Base-by-base conservation (phyloP, 1,139 yeast species). In the Geotrichum aggregatum region DNA sequence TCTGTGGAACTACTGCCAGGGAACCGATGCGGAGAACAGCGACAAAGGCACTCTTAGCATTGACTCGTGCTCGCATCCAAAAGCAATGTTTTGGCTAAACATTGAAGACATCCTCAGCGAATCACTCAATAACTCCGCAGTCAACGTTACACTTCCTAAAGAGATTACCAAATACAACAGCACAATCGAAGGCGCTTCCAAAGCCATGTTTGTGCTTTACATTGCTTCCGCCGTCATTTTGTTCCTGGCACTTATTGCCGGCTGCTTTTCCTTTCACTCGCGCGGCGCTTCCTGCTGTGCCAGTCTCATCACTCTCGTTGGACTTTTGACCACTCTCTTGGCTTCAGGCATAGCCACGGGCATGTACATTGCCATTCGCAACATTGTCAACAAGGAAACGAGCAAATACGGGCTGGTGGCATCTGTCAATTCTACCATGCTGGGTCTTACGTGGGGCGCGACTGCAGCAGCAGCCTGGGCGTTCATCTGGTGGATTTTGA, bases 1-100 rank as follows among this genome's bases (percentile, higher is more conserved):
- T 45, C 74, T 77, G 64, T 84, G 89, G 81, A 91, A 89, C 33
- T 85, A 83, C 69, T 86, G 95, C 67, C 72, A 76, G 60, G 92
- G 91, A 42, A 19, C 22, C 28, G 50, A 47, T 5, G 5, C 28
- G 8, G 53, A 59, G 33, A 62, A 64, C 28, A 55, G 55, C 21
- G 57, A 72, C 57, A n/a, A n/a, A n/a, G 64, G 71, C 54, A 68
- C 76, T 46, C n/a, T n/a, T n/a, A n/a, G n/a, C n/a, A n/a, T n/a
- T n/a, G n/a, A n/a, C n/a, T 69, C 69, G 42, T 71, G 75, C 61
- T 49, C 54, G 40, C 62, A 68, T 11, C 72, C 74, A 6, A 36
- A 52, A 30, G 76, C 75, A 57, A 77, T 82, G 14, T 78, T 75
- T 71, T 85, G 91, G 69, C 77, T 85, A 60, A 80, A 84, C 63